A percentile compares a stretch with the other conserved stretches of the same genome.
phyloP scores from a whole-genome alignment of 768 basidiomycete species.

The Agrocybe pediades region DNA sequence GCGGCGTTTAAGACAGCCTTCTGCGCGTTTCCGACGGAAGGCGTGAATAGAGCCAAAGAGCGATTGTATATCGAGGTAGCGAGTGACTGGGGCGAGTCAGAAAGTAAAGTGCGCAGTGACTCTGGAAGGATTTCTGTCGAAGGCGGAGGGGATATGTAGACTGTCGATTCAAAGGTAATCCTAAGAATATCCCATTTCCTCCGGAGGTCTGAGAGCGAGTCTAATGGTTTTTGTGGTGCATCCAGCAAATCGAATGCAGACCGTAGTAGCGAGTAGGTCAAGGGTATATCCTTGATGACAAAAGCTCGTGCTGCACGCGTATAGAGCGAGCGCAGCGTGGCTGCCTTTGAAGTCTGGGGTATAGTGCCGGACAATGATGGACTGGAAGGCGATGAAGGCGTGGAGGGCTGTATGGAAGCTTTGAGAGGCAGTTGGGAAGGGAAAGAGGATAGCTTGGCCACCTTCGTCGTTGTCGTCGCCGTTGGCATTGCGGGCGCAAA shows the following conservation, averaged over 20 bases:
- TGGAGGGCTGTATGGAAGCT: slow-evolving; percentile 31
- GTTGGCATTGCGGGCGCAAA: slow-evolving; percentile 47
- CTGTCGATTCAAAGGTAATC: slow-evolving; percentile 77
- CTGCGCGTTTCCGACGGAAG: slow-evolving; percentile 34
- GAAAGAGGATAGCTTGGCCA: slow-evolving; percentile 27
- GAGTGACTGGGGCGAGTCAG: slow-evolving; percentile 61
- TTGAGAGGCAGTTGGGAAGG: slow-evolving; percentile 37
- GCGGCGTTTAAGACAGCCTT: slow-evolving; percentile 45
- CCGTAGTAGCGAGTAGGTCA: slow-evolving; percentile 64
- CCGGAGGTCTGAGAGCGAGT: slow-evolving; percentile 53
- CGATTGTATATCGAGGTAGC: slow-evolving; percentile 59
- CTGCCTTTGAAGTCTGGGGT: slow-evolving; percentile 28
- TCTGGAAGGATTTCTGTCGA: slow-evolving; percentile 48
- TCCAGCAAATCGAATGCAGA: slow-evolving; percentile 69
- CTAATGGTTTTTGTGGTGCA: slow-evolving; percentile 35
- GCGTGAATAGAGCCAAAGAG: slow-evolving; percentile 71
- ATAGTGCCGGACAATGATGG: not conserved
- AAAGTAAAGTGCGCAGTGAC: slow-evolving; percentile 50
- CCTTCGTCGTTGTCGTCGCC: slow-evolving; percentile 40
- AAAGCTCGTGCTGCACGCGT: slow-evolving; percentile 79
- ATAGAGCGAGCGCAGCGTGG: slow-evolving; percentile 72
- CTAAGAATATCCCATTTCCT: slow-evolving; percentile 89
- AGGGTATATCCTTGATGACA: slow-evolving; percentile 68
- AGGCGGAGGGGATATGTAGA: slow-evolving; percentile 60
- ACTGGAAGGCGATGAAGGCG: slow-evolving; percentile 18